These are phyloP conservation scores for Pseudonectria buxi DNA, from an alignment of 2,329 filamentous ascomycete species.

Conservation along the genomic window DNA sequence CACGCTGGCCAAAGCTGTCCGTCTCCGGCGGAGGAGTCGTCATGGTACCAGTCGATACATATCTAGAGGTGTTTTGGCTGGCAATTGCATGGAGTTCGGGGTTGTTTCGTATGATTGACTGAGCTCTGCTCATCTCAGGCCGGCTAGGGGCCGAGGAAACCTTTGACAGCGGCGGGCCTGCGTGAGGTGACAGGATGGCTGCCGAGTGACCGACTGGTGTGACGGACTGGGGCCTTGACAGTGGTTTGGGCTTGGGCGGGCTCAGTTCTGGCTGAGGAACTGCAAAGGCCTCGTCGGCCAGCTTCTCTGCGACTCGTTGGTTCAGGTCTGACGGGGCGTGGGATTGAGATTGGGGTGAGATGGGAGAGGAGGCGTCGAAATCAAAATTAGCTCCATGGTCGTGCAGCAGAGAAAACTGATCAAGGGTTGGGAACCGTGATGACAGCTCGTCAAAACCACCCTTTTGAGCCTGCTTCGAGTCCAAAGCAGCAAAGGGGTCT, in stretches of 20 bases:
- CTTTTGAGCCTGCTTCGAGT: conserved; percentile 47
- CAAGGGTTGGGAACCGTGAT: conserved; percentile 77
- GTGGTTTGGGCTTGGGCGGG: conserved; percentile 12
- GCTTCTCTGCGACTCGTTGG: conserved; percentile 63
- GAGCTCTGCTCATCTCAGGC: conserved; percentile 51
- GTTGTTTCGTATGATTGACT: conserved; percentile 56
- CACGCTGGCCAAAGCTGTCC: conserved; percentile 12
- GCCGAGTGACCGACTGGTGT: conserved; percentile 20
- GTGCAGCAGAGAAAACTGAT: conserved; percentile 86
- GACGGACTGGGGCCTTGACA: conserved; percentile 25
- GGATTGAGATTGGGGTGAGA: conserved; percentile 44
- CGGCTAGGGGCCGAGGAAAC: conserved; percentile 35
- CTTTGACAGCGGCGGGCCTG: conserved; percentile 29
- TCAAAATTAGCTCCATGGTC: conserved; percentile 80
- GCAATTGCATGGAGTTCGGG: conserved; percentile 55
- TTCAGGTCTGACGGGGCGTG: conserved; percentile 42
- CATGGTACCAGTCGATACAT: conserved; percentile 68
- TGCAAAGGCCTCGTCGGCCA: conserved; percentile 81
- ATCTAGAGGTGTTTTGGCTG: conserved; percentile 33
- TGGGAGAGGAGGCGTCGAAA: conserved; percentile 57
- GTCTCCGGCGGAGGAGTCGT: conserved; percentile 49
- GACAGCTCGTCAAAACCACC: conserved; percentile 71
- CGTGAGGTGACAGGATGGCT: conserved; percentile 18
- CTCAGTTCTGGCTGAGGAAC: conserved; percentile 25
- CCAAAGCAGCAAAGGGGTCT: conserved; percentile 88